Percentiles rank a stretch among this genome's conserved stretches.
These are phyloP conservation scores for Thelonectria rubi DNA, from an alignment of 2,329 filamentous ascomycete genomes.

Conservation along the genomic window DNA sequence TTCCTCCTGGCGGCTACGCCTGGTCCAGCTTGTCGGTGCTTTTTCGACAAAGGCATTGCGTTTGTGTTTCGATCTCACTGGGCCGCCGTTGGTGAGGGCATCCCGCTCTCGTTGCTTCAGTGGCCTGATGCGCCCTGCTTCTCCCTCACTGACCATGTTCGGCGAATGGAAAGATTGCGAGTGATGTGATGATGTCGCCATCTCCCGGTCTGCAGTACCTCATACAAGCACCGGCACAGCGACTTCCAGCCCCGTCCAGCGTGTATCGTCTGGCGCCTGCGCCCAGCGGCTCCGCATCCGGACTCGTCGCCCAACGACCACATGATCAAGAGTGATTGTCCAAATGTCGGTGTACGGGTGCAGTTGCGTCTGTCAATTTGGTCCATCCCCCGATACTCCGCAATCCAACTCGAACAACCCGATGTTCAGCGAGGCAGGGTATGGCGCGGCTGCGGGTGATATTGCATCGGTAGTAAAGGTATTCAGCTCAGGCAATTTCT, in stretches of 20 bases:
- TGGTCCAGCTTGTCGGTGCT: slow-evolving; percentile 42
- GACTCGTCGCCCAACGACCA: slow-evolving; percentile 33
- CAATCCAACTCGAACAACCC: slow-evolving; percentile 22
- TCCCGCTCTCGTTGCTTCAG: slow-evolving; percentile 24
- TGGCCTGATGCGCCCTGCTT: slow-evolving; percentile 8
- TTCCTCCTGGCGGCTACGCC: slow-evolving; percentile 33
- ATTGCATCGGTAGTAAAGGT: background rate
- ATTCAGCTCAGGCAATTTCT: background rate
- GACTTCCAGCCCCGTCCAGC: slow-evolving; percentile 19
- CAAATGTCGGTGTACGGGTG: slow-evolving; percentile 41
- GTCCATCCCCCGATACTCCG: slow-evolving; percentile 30
- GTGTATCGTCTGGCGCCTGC: slow-evolving; percentile 2
- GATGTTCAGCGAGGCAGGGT: slow-evolving; percentile 15
- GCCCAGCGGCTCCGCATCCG: slow-evolving; percentile 26
- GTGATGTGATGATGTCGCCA: slow-evolving; percentile 33
- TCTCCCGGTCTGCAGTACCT: slow-evolving; percentile 22
- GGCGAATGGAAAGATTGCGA: slow-evolving; percentile 33
- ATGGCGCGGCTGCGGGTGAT: slow-evolving; percentile 11
- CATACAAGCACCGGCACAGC: background rate
- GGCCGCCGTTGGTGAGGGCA: background rate
- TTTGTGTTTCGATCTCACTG: slow-evolving; percentile 23
- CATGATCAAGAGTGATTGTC: slow-evolving; percentile 34
- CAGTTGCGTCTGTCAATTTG: slow-evolving; percentile 13
- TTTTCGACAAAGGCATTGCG: slow-evolving; percentile 32
- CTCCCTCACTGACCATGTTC: slow-evolving; percentile 6